Base-by-base conservation (phyloP, 352 stramenopile species). In the Detonula confervacea region DNA sequence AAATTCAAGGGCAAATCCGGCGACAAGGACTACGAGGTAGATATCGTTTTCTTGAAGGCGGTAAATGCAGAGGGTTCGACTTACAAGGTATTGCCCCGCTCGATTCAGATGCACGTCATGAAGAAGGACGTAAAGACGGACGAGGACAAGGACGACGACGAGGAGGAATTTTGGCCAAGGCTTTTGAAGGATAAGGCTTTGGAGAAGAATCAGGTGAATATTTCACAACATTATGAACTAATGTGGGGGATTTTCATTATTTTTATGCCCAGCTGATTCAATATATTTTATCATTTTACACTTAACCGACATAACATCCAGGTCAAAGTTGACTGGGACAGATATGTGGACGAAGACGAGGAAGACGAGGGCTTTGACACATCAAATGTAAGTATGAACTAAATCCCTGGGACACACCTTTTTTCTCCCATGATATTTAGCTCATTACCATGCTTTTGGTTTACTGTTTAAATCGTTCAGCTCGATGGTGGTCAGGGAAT, bases 341-440 rank as follows among this genome's bases (percentile, higher is more conserved):
- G 96, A 83, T 98, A 97, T 83, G 95, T 98, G 42, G 96, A 98
- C 81, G 96, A 98, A 84, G 96, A 98, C 82, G 96, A 98, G 47
- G 95, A 98, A 64, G 95, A 97, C 22, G 95, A 96, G 62, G 96
- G 95, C 77, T 98, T 98, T 78, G 96, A 98, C 87, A 98, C 97
- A 77, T 97, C 96, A 81, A 93, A 96, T 74, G 95, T 98, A 88
- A 97, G 97, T 90, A 80, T 51, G 4, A 8, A 49, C 42, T 16
- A 59, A 52, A 27, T 14, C 16, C 16, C 0, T 33, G 14, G 0
- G 49, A 47, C 22, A 29, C 37, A 24, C 44, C 47, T 57, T 51
- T 72, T 57, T 35, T 0, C 12, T 20, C 59, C 37, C 56, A 22
- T 57, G 65, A 39, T 64, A 4, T 24, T 33, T 52, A 56, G 33